Evolutionary conservation across 2,329 filamentous ascomycete genomes (phyloP), one percentile per base, ranked within the genome.

Genomic region (Venturia carpophila): DNA sequence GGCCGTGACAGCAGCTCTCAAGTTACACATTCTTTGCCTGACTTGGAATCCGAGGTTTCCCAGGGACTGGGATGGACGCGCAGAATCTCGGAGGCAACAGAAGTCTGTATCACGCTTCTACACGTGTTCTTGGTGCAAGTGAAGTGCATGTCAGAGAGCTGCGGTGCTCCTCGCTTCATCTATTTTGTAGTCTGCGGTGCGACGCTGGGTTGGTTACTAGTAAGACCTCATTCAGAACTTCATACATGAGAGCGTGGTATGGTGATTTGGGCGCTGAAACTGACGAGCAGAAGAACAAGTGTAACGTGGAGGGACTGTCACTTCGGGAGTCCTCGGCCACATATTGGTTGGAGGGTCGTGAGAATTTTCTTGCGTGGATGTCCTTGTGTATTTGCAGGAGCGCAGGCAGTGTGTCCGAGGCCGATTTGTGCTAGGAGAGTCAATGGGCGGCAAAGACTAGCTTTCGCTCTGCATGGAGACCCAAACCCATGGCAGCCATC

Each of bases 81-180:
- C 49, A 55, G 49, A 55, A 55, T 55, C 49, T 55, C 49, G 49
- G 49, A 55, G 49, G 49, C 49, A 15, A 34, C 30, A 34, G 52
- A 34, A 19, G 15, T 34, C 17, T 58, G 52, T 37, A 37, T 19
- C 52, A 37, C 52, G 15, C 52, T 58, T 58, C 52, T n/a, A 58
- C 52, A 58, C 52, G 52, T 58, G 52, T 58, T 34, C 27, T 10
- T 34, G 52, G 15, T 37, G 52, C 52, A 37, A 15, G 17, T 17
- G 30, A 11, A 34, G 27, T 58, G 30, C 30, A 58, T 58, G 52
- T n/a, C 15, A 56, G 17, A 34, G 27, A 55, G 27, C 24, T 55
- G 49, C 49, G 24, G 49, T 55, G 49, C 49, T 55, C 49, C 24
- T 55, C 49, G 49, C 49, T 55, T 55, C 49, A 55, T 55, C 49